phyloP scores from a whole-genome alignment of 768 basidiomycete genomes.

The Termitomyces sp. region DNA sequence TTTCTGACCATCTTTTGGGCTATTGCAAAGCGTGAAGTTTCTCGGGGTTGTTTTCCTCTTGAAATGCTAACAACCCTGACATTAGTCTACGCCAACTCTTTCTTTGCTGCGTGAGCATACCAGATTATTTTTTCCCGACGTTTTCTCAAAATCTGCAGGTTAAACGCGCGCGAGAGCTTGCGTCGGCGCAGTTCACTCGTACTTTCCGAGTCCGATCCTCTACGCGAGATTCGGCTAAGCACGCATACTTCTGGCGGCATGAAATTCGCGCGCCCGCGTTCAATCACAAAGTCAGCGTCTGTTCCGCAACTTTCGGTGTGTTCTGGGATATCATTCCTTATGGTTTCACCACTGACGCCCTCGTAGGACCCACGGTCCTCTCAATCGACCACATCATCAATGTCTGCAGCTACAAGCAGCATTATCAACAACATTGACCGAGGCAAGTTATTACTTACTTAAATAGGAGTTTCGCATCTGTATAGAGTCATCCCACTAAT shows the following conservation, averaged over 20 bases:
- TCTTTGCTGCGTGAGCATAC: slow-evolving; percentile 1
- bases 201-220: not conserved
- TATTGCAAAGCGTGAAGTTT: slow-evolving; percentile 1
- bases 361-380: not conserved
- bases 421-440: not conserved
- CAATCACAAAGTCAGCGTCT: not conserved
- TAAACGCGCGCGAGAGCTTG: slow-evolving; percentile 4
- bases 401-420: not conserved
- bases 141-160: not conserved
- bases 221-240: not conserved
- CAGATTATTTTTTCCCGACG: not conserved
- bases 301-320: not conserved
- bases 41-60: not conserved
- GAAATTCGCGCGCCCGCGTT: not conserved
- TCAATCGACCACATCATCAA: not conserved
- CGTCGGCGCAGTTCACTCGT: slow-evolving; percentile 2
- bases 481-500: too few relatives aligned
- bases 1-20: slow-evolving; percentile 7
- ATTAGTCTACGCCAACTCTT: slow-evolving; percentile 8
- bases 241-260: not conserved
- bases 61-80: not conserved
- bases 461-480: not conserved
- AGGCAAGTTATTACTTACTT: not conserved
- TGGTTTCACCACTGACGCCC: not conserved
- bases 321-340: not conserved